phyloP scores from a whole-genome alignment of 2,329 filamentous ascomycete genomes.

The Albophoma yamanashiensis region DNA sequence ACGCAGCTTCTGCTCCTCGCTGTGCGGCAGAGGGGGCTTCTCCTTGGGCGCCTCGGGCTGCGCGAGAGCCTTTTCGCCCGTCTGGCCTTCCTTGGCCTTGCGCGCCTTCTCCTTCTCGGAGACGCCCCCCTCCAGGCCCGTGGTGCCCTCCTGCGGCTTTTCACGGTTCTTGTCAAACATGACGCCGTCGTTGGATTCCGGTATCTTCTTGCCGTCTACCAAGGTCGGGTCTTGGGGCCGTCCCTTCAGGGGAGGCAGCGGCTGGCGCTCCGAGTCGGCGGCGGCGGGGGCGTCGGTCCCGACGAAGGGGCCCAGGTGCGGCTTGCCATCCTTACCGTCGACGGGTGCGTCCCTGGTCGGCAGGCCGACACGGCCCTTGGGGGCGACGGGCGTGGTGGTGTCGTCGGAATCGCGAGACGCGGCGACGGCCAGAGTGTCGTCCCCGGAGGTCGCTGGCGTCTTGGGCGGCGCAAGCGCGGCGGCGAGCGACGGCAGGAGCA shows the following conservation, averaged over 20 bases:
- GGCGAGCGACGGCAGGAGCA: constrained; percentile 48
- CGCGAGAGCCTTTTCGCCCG: constrained; percentile 57
- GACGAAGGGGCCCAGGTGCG: constrained; percentile 76
- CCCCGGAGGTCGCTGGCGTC: constrained; percentile 9
- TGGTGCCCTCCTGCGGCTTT: constrained; percentile 73
- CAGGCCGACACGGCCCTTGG: constrained; percentile 23
- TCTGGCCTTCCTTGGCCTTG: constrained; percentile 55
- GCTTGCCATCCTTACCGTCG: constrained; percentile 88
- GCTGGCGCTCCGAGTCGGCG: constrained; percentile 22
- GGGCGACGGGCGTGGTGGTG: constrained; percentile 11
- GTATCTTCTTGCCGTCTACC: constrained; percentile 50
- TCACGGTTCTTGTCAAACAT: constrained; percentile 81
- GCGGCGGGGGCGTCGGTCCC: constrained; percentile 33
- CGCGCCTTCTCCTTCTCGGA: constrained; percentile 74
- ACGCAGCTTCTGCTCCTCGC: constrained; percentile 61
- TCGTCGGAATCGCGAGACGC: constrained; percentile 16
- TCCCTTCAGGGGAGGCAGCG: constrained; percentile 35
- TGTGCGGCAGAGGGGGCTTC: constrained; percentile 69
- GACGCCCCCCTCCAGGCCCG: constrained; percentile 81
- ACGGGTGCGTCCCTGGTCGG: constrained; percentile 71
- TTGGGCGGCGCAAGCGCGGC: constrained; percentile 26
- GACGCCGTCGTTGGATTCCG: constrained; percentile 63
- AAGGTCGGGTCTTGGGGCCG: constrained; percentile 40
- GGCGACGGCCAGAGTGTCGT: constrained; percentile 11
- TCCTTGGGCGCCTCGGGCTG: constrained; percentile 79